A percentile compares a stretch with the other conserved stretches of the same genome.
These are phyloP conservation scores for Fusarium odoratissimum DNA, from an alignment of 2,329 filamentous ascomycete species.

Conservation along the genomic window DNA sequence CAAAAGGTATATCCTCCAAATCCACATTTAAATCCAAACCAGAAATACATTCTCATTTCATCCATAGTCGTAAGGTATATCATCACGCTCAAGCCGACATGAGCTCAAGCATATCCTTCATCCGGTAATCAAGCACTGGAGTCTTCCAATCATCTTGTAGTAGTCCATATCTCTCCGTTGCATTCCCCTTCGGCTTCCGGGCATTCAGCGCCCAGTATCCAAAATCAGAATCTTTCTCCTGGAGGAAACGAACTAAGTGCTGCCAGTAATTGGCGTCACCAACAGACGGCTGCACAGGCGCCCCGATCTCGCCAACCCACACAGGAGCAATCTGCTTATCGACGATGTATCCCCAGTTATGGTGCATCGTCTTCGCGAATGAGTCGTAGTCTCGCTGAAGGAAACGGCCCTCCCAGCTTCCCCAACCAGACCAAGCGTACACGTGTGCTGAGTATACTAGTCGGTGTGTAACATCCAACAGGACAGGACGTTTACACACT, in stretches of 20 bases:
- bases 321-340: slow-evolving; percentile 62
- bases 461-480: slow-evolving; percentile 63
- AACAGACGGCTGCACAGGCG: slow-evolving; percentile 62
- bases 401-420: slow-evolving; percentile 69
- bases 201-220: slow-evolving; percentile 79
- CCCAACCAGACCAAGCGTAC: slow-evolving; percentile 78
- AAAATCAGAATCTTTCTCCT: slow-evolving; percentile 70
- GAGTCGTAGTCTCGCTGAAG: slow-evolving; percentile 69
- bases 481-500: slow-evolving; percentile 65
- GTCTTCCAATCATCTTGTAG: slow-evolving; percentile 74
- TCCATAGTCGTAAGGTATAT: slow-evolving; percentile 11
- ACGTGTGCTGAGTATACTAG: slow-evolving; percentile 77
- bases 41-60: slow-evolving; percentile 8
- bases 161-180: slow-evolving; percentile 69
- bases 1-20: slow-evolving; percentile 32
- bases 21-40: neutral
- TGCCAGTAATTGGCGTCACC: slow-evolving; percentile 74
- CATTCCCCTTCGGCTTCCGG: slow-evolving; percentile 69
- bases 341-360: slow-evolving; percentile 75
- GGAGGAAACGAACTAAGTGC: slow-evolving; percentile 70
- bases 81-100: slow-evolving; percentile 50
- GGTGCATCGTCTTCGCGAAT: slow-evolving; percentile 71
- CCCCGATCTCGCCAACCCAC: slow-evolving; percentile 76
- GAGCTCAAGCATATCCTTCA: slow-evolving; percentile 70
- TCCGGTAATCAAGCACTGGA: slow-evolving; percentile 69